Evolutionary conservation across 176 grass and related monocot genomes (phyloP).

Genomic region (Oryza glumipatula): DNA sequence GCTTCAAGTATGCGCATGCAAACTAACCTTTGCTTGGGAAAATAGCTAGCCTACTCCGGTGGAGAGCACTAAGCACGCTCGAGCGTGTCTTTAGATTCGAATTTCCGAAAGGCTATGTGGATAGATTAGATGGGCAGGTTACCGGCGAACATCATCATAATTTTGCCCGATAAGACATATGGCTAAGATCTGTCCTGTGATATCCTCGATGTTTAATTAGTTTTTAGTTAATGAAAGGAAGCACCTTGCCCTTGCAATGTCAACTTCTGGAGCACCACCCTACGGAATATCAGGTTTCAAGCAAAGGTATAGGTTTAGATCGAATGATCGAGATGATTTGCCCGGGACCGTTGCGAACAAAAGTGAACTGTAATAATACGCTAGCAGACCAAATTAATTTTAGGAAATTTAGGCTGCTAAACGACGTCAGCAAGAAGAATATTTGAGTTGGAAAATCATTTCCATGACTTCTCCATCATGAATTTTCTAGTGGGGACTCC

Average conservation of each 20-base stretch:
- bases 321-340: too few relatives aligned
- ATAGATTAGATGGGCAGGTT: conserved; percentile 39
- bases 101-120: conserved; percentile 41
- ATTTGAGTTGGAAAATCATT: not conserved
- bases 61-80: conserved; percentile 33
- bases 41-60: conserved; percentile 3
- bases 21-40: not conserved
- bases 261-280: too few relatives aligned
- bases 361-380: too few relatives aligned
- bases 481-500: not conserved
- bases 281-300: not conserved
- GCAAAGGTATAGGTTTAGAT: too few relatives aligned
- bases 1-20: not conserved
- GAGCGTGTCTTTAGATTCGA: conserved; percentile 20
- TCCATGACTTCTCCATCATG: too few relatives aligned
- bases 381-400: not conserved
- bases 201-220: not conserved
- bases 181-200: conserved; percentile 32
- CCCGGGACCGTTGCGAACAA: too few relatives aligned
- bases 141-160: conserved; percentile 48
- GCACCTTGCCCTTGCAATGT: not conserved
- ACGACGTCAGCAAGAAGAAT: not conserved
- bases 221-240: not conserved
- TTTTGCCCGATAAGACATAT: conserved; percentile 40
- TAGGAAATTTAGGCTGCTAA: not conserved